Base-by-base conservation (phyloP, 768 basidiomycete species). In the Macrocybe gigantea region DNA sequence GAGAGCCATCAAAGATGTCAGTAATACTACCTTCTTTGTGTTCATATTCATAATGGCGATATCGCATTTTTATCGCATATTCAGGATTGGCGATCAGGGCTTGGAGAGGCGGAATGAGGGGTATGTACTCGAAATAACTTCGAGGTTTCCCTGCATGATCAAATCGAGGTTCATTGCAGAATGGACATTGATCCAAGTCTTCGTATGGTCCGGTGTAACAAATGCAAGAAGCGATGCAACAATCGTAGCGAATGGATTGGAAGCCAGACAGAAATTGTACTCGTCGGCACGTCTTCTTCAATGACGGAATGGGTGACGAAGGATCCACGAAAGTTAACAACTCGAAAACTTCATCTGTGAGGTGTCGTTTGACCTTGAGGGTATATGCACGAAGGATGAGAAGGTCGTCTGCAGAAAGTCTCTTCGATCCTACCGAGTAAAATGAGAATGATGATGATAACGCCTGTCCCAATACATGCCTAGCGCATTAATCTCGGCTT, bases 221-320 rank as follows among this genome's bases (percentile, higher is more conserved):
- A 44, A 56, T 56, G 51, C 76, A 77, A 0, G 68, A 71, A 43
- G 70, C 68, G 15, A 57, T 42, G 55, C 76, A 78, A 53, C 73
- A 75, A 54, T 75, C 55, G 54, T 61, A 71, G 3, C 34, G 41
- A 1, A 57, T 48, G 1, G 69, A 64, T 13, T 60, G 51, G 38
- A 74, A 54, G 1, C 59, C 64, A 3, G 70, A 54, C 3, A 73
- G 62, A 34, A 60, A 63, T 5, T 52, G 51, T 3, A 63, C 51
- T 7, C 56, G 62, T 1, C 58, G 41, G 33, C 54, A 47, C 5
- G 56, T 53, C 14, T 10, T 48, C 33, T 63, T 59, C 42, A 54
- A 46, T 2, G 53, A 46, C 1, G 51, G 50, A n/a, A 62, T 46
- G 9, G 40, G 12, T 5, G 49, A 29, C 5, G 36, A 33, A 3